Conservation (phyloP, 306 rosid genomes). For the Hippophae rhamnoides region DNA sequence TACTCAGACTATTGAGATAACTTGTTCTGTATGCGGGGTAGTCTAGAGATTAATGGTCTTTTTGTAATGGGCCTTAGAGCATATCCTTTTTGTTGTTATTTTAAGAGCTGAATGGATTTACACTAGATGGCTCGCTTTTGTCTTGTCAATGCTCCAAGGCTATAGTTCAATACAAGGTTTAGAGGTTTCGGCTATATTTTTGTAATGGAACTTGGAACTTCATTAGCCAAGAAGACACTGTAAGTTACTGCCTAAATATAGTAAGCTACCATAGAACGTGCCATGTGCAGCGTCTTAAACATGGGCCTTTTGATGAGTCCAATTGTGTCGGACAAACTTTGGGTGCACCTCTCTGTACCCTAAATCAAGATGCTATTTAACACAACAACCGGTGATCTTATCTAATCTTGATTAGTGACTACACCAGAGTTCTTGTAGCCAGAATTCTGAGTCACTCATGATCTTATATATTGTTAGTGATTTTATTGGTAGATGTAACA, state of each 20-base stretch:
- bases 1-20: neutral
- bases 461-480: too few species aligned
- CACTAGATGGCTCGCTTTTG: conserved; percentile 6
- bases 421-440: too few species aligned
- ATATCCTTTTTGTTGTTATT: neutral
- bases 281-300: neutral
- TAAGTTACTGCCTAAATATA: too few species aligned
- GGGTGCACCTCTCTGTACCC: too few species aligned
- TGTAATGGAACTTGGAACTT: conserved; percentile 7
- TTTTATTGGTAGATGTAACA: too few species aligned
- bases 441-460: too few species aligned
- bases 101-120: conserved; percentile 1
- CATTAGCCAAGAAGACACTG: neutral
- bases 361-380: too few species aligned
- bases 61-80: conserved; percentile 10
- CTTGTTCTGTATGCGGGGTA: conserved; percentile 2
- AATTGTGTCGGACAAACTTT: too few species aligned
- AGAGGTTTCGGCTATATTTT: neutral
- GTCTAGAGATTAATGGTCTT: neutral
- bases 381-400: too few species aligned
- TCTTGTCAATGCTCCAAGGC: conserved; percentile 28
- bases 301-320: too few species aligned
- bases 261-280: too few species aligned
- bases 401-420: too few species aligned
- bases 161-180: neutral